A percentile compares a stretch with the other conserved stretches of the same genome.
Evolutionary conservation across 2,329 filamentous ascomycete genomes (phyloP).

Genomic region (Onygena corvina): DNA sequence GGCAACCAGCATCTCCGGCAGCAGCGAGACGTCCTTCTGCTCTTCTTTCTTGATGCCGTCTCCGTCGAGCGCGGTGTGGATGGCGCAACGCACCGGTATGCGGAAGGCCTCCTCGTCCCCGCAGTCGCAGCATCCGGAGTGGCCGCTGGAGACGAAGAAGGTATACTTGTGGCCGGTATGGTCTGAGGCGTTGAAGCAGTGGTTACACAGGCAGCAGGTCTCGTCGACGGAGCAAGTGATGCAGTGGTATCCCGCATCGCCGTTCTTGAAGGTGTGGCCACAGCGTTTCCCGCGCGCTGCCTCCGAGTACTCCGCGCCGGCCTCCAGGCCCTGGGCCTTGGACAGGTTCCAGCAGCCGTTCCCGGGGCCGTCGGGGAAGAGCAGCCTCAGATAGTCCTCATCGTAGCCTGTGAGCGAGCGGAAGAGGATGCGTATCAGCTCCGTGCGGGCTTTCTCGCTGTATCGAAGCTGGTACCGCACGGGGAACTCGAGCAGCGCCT

Average conservation of each 20-base stretch:
- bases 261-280: slow-evolving; percentile 91
- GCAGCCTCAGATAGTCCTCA: slow-evolving; percentile 58
- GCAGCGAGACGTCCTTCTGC: slow-evolving; percentile 48
- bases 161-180: slow-evolving; percentile 87
- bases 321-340: slow-evolving; percentile 79
- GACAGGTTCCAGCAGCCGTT: slow-evolving; percentile 59
- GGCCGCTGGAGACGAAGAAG: slow-evolving; percentile 75
- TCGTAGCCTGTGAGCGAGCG: slow-evolving; percentile 69
- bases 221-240: slow-evolving; percentile 90
- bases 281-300: slow-evolving; percentile 85
- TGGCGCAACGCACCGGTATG: slow-evolving; percentile 76
- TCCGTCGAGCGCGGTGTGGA: slow-evolving; percentile 60
- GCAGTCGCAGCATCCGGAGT: slow-evolving; percentile 94
- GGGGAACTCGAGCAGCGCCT: slow-evolving; percentile 68
- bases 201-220: slow-evolving; percentile 86
- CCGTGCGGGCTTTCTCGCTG: slow-evolving; percentile 54
- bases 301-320: slow-evolving; percentile 89
- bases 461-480: slow-evolving; percentile 63
- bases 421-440: slow-evolving; percentile 71
- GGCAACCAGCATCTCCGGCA: slow-evolving; percentile 64
- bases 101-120: slow-evolving; percentile 93
- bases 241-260: slow-evolving; percentile 88
- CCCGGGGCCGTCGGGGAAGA: slow-evolving; percentile 69
- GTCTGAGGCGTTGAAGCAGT: slow-evolving; percentile 90
- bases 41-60: slow-evolving; percentile 37